Evolutionary conservation across 768 basidiomycete species (phyloP).

Genomic region (Termitomyces sp.): DNA sequence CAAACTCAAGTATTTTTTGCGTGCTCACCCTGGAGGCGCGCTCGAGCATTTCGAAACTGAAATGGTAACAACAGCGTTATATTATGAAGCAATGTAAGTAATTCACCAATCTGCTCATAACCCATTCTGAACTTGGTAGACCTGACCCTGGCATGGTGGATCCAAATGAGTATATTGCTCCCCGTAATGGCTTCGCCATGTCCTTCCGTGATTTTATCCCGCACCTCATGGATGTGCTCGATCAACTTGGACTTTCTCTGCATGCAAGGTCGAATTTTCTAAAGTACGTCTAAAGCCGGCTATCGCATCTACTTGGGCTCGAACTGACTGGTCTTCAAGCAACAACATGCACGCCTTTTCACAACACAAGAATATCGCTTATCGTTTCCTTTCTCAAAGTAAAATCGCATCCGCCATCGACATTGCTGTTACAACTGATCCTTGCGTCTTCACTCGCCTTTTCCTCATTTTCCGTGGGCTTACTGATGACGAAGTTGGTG

Average conservation of each 20-base stretch:
- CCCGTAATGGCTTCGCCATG: conserved; percentile 85
- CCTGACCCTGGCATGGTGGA: conserved; percentile 77
- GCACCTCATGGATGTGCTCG: conserved; percentile 78
- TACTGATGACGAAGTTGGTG: conserved; percentile 71
- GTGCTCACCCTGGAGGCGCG: conserved; percentile 82
- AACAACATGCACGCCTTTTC: conserved; percentile 75
- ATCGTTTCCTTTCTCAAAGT: conserved; percentile 78
- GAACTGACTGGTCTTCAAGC: conserved; percentile 32
- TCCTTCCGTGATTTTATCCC: conserved; percentile 75
- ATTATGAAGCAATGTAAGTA: conserved; percentile 82
- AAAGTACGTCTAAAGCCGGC: conserved; percentile 44
- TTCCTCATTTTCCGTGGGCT: conserved; percentile 87
- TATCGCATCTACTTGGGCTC: neutral
- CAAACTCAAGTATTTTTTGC: conserved; percentile 79
- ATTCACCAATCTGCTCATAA: neutral
- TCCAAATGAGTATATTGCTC: conserved; percentile 74
- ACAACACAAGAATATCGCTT: conserved; percentile 82
- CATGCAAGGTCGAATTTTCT: conserved; percentile 81
- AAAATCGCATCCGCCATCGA: conserved; percentile 86
- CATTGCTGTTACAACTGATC: conserved; percentile 77
- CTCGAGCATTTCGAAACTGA: conserved; percentile 85
- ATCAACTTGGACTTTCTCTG: conserved; percentile 80
- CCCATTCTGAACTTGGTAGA: conserved; percentile 32
- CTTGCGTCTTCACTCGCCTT: conserved; percentile 77
- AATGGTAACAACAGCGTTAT: conserved; percentile 74